phyloP scores from a whole-genome alignment of 2,329 filamentous ascomycete genomes.

The Aplosporella prunicola region DNA sequence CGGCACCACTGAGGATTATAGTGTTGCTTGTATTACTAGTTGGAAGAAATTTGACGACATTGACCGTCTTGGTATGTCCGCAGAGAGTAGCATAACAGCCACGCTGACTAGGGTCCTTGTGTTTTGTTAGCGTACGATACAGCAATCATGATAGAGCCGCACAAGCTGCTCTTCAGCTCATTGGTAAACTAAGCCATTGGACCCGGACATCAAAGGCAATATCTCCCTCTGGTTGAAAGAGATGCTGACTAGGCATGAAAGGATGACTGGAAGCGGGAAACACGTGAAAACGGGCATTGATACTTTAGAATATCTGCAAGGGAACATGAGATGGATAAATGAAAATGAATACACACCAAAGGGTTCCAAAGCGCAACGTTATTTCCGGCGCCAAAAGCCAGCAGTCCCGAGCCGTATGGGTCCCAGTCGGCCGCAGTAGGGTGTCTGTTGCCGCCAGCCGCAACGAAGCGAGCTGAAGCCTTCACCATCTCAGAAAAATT shows the following conservation, averaged over 20 bases:
- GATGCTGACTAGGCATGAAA: no score
- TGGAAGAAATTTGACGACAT: constrained; percentile 70
- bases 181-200: no score
- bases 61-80: constrained; percentile 72
- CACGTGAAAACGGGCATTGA: no score
- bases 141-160: no score
- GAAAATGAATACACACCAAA: constrained; percentile 43
- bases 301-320: no score
- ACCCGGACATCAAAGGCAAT: no score
- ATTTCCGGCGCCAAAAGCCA: constrained; percentile 83
- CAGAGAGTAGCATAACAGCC: constrained; percentile 61
- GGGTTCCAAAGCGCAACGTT: constrained; percentile 87
- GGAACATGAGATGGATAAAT: no score
- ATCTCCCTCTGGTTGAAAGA: no score
- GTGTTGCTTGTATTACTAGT: constrained; percentile 37
- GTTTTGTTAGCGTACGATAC: no score
- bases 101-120: constrained; percentile 28
- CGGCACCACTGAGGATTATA: constrained; percentile 67
- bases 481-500: constrained; percentile 3
- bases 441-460: constrained; percentile 82
- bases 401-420: constrained; percentile 47
- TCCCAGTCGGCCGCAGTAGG: constrained; percentile 88
- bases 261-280: no score
- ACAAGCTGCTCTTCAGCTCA: no score
- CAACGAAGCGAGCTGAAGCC: constrained; percentile 44